phyloP scores from a whole-genome alignment of 306 rosid species.

The Pyrus bretschneideri region DNA sequence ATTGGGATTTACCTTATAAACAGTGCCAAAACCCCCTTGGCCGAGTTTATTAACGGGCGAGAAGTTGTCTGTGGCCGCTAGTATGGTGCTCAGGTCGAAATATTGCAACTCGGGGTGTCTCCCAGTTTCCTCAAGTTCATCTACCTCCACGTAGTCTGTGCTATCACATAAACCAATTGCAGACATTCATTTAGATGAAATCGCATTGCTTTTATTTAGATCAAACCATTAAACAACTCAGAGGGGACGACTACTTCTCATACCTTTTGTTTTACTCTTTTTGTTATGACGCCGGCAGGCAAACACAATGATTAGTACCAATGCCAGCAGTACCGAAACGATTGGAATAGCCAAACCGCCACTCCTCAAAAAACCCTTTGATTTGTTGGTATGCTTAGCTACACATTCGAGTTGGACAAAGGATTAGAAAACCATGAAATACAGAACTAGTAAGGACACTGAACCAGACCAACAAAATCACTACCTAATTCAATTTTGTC shows the following conservation, averaged over 20 bases:
- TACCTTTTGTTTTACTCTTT: not conserved
- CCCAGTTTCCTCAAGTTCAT: not conserved
- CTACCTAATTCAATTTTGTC: slow-evolving; percentile 8
- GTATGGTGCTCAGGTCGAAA: slow-evolving; percentile 6
- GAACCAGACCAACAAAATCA: no score
- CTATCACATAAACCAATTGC: no score
- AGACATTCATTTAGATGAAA: no score
- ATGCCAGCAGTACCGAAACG: not conserved
- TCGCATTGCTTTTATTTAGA: no score
- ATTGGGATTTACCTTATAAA: slow-evolving; percentile 1
- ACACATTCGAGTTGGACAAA: not conserved
- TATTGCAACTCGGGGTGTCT: not conserved
- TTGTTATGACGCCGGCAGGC: slow-evolving; percentile 5
- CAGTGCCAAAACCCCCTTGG: slow-evolving; percentile 17
- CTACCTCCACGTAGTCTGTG: not conserved
- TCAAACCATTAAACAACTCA: not conserved
- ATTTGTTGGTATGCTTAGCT: not conserved
- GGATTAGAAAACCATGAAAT: not conserved
- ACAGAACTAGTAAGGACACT: no score
- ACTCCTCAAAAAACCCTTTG: not conserved
- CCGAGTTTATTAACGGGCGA: slow-evolving; percentile 13
- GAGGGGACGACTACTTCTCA: not conserved
- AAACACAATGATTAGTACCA: not conserved
- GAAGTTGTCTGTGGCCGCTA: slow-evolving; percentile 5
- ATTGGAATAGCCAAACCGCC: not conserved